A percentile compares a stretch with the other conserved stretches of the same genome.
These are phyloP conservation scores for Sugiyamaella xylanicola DNA, from an alignment of 1,139 yeast genomes.

Conservation along the genomic window DNA sequence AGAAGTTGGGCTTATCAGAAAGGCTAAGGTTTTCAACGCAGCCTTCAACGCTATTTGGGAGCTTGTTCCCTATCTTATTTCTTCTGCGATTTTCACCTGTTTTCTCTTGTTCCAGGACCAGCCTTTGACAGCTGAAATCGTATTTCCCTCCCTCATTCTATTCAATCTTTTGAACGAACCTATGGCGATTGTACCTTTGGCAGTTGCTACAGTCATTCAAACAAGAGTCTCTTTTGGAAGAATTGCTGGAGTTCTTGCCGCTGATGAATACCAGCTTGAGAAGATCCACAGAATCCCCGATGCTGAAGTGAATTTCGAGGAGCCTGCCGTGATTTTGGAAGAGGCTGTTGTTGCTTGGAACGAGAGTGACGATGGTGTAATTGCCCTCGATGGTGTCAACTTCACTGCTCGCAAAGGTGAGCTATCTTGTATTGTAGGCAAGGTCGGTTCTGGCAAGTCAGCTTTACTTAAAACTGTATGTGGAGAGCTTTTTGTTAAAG, in stretches of 20 bases:
- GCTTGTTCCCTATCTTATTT: slow-evolving; percentile 66
- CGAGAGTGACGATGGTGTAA: slow-evolving; percentile 34
- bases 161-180: slow-evolving; percentile 62
- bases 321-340: slow-evolving; percentile 45
- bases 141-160: slow-evolving; percentile 68
- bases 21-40: slow-evolving; percentile 46
- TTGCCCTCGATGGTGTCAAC: slow-evolving; percentile 55
- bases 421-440: slow-evolving; percentile 70
- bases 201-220: slow-evolving; percentile 54
- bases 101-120: slow-evolving; percentile 41
- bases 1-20: slow-evolving; percentile 72
- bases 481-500: slow-evolving; percentile 57
- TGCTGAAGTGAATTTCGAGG: slow-evolving; percentile 36
- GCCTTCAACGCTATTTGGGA: slow-evolving; percentile 60
- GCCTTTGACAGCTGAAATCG: slow-evolving; percentile 68
- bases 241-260: slow-evolving; percentile 52
- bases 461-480: slow-evolving; percentile 62
- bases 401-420: slow-evolving; percentile 62
- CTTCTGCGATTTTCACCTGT: slow-evolving; percentile 64
- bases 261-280: slow-evolving; percentile 46
- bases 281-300: slow-evolving; percentile 41
- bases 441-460: slow-evolving; percentile 78
- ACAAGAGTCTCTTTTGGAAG: slow-evolving; percentile 62
- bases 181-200: slow-evolving; percentile 49
- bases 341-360: slow-evolving; percentile 55